Base-by-base conservation (phyloP, 2,329 filamentous ascomycete species). In the Microdochium paspali region DNA sequence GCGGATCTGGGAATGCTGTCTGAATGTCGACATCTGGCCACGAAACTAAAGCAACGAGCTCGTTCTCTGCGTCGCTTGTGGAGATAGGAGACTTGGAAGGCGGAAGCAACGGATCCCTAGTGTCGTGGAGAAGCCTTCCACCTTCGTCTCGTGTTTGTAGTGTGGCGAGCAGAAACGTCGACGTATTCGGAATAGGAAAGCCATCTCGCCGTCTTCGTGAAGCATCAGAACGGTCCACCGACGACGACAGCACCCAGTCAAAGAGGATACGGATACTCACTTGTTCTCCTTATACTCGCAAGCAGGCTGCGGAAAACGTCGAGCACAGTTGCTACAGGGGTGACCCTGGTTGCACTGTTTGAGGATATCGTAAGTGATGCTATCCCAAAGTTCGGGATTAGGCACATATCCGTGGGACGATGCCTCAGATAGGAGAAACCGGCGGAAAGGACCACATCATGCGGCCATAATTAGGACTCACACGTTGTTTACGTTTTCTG, bases 321-420 rank as follows among this genome's bases (percentile, higher is more conserved):
- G 69, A 23, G 67, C 61, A 52, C 75, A 79, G 54, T 78, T 76
- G 40, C 68, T 69, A 59, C 75, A 78, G 13, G 75, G 75, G 25
- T 74, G 72, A 24, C 70, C 68, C 53, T 76, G 73, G 53, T 76
- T 74, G 56, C 75, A 79, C 74, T 78, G 51, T 31, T 49, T 31
- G 24, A 13, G 35, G 46, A 44, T 21, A 20, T 40, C 35, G 23
- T n/a, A 28, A 28, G 7, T 28, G 26, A 13, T 28, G 26, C 26
- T 28, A 7, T 28, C n/a, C n/a, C n/a, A n/a, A n/a, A n/a, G n/a
- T n/a, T n/a, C n/a, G n/a, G n/a, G n/a, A n/a, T n/a, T n/a, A n/a
- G n/a, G n/a, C n/a, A n/a, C n/a, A n/a, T n/a, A n/a, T n/a, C n/a
- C n/a, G n/a, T n/a, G 26, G 26, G 26, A 28, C 7, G 7, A 7